Base-by-base conservation (phyloP, 495 filamentous ascomycete species). In the Beverwykella pulmonaria region DNA sequence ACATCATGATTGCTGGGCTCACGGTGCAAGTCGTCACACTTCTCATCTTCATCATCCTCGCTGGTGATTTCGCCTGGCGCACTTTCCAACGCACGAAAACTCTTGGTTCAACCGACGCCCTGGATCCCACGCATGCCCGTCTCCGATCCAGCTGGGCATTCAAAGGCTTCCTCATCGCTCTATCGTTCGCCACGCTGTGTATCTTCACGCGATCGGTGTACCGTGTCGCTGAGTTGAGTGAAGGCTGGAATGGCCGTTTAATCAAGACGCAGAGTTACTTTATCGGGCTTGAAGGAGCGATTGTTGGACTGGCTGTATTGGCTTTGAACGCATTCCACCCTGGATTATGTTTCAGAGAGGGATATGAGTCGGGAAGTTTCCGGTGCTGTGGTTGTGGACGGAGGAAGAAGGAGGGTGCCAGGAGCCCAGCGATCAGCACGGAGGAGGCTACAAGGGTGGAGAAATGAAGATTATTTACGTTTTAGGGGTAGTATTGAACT, bases 1-100 rank as follows among this genome's bases (percentile, higher is more conserved):
- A 88, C 68, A 83, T 88, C 59, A 90, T 90, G 71, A 86, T 92
- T 53, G 82, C 87, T 10, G 88, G 89, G 71, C 88, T 92, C 65
- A 79, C 83, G 7, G 83, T 87, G 75, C 89, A 92, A 80, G 88
- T 88, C 32, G 79, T 78, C 53, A 34, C 74, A 22, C 70, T 78
- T 17, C 62, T 73, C 59, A 57, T 75, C 14, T 79, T 76, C 72
- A 69, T 74, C 14, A 25, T 59, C 39, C 63, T 77, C 25, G 61
- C 71, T 1, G 15, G 32, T 8, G 75, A 77, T 53, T 79, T 78
- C 59, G 72, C 67, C 2, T 22, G 60, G 32, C 71, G 71, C 30
- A 71, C 71, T 0, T 52, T 34, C 7, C n/a, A 19, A 20, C 57
- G 60, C 6, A 49, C 58, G 15, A 30, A 54, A 22, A 7, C 19